Evolutionary conservation across 2,329 filamentous ascomycete genomes (phyloP).

Genomic region (Aspergillus sp.): DNA sequence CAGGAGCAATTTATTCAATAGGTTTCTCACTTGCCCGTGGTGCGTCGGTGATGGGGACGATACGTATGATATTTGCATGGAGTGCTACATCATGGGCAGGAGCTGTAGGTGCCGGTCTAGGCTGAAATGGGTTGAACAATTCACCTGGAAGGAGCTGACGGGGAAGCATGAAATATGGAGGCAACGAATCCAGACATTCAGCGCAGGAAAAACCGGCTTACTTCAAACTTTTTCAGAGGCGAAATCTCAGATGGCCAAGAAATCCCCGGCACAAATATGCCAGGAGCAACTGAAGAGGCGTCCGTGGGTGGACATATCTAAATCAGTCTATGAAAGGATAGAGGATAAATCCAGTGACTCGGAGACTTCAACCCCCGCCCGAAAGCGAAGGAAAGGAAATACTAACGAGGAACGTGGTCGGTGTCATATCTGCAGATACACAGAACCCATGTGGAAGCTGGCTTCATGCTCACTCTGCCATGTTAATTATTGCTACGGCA

Average conservation of each 20-base stretch:
- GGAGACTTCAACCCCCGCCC: slow-evolving; percentile 61
- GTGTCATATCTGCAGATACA: slow-evolving; percentile 82
- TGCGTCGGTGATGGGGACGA: slow-evolving; percentile 79
- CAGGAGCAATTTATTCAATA: slow-evolving; percentile 93
- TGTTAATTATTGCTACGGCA: slow-evolving; percentile 87
- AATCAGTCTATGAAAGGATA: slow-evolving; percentile 45
- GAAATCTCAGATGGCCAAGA: slow-evolving; percentile 65
- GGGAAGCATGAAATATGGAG: slow-evolving; percentile 82
- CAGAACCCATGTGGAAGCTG: slow-evolving; percentile 81
- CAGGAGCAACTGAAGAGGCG: slow-evolving; percentile 79
- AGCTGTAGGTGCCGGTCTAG: slow-evolving; percentile 87
- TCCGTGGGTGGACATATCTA: slow-evolving; percentile 79
- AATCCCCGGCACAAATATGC: slow-evolving; percentile 87
- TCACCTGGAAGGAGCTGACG: slow-evolving; percentile 75
- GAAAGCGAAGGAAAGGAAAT: slow-evolving; percentile 62
- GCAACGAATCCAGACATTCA: slow-evolving; percentile 70
- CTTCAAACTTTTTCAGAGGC: slow-evolving; percentile 66
- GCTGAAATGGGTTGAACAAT: slow-evolving; percentile 90
- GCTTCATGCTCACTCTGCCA: slow-evolving; percentile 76
- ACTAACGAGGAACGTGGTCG: slow-evolving; percentile 50
- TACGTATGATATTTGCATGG: slow-evolving; percentile 95
- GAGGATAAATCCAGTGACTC: slow-evolving; percentile 44
- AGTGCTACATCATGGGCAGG: slow-evolving; percentile 96
- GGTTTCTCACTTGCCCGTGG: slow-evolving; percentile 86
- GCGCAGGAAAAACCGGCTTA: slow-evolving; percentile 64